A percentile compares a stretch with the other conserved stretches of the same genome.
phyloP scores from a whole-genome alignment of 441 rosid genomes.

The Adansonia madagascariensis region DNA sequence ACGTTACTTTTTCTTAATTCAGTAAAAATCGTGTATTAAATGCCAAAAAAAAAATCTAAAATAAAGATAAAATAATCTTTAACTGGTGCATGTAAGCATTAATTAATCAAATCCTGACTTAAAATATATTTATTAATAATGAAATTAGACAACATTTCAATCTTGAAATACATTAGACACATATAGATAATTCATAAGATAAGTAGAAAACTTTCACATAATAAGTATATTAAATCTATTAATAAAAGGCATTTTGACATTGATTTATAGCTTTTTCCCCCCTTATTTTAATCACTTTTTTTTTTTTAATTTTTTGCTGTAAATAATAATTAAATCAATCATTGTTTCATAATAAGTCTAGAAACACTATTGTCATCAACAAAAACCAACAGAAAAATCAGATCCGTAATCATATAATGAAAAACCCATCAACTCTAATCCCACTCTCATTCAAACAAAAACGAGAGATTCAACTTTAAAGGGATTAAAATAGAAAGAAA shows the following conservation, averaged over 20 bases:
- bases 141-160: too few species aligned
- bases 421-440: not conserved
- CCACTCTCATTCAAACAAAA: slow-evolving; percentile 4
- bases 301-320: too few species aligned
- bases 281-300: not conserved
- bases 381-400: not conserved
- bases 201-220: not conserved
- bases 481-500: not conserved
- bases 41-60: too few species aligned
- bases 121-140: not conserved
- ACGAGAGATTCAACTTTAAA: not conserved
- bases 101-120: not conserved
- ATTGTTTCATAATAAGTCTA: not conserved
- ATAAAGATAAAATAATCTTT: too few species aligned
- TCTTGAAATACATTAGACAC: not conserved
- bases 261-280: not conserved
- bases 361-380: not conserved
- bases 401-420: slow-evolving; percentile 1
- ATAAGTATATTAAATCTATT: not conserved
- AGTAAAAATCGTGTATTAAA: too few species aligned
- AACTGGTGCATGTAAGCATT: too few species aligned
- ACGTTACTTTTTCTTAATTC: too few species aligned
- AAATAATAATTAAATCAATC: not conserved
- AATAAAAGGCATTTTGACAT: not conserved
- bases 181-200: not conserved